Evolutionary conservation across 2,329 filamentous ascomycete species (phyloP), one percentile per base, ranked within the genome.

Genomic region (Sordariomycetes sp.): DNA sequence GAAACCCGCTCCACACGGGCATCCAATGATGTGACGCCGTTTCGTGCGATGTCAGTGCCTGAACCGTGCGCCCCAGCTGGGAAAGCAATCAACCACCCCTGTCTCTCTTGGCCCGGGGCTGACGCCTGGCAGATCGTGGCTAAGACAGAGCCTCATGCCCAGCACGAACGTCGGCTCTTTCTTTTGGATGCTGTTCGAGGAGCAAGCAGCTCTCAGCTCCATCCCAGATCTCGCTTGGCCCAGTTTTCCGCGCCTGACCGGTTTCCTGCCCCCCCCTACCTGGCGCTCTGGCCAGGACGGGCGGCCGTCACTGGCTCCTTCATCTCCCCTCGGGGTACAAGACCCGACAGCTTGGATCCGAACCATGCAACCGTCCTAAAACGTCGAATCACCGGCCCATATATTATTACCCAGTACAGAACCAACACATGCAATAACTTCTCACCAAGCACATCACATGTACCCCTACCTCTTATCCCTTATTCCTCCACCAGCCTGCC

Each of bases 331-430:
- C 46, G 52, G 46, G 50, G 55, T 57, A 52, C 28, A 46, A 40
- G 55, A 57, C 55, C 55, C 55, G 55, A 57, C 43, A 51, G 55
- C 10, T 20, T 25, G 55, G 55, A 51, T 52, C 34, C 55, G 55
- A 57, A 46, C 35, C 25, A 51, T 57, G 55, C 55, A 57, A 57
- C 55, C 10, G 55, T 57, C 55, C 55, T 57, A 57, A 57, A 57
- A 52, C 55, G 46, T 35, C 55, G 34, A 52, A 51, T 37, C 55
- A 57, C 28, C 28, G 50, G 54, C 43, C 54, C 54, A 56, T 56
- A 25, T 46, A n/a, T 52, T 14, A 7, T n/a, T 22, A n/a, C 3
- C 43, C n/a, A 57, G n/a, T 37, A 46, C 35, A 55, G 53, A 57
- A 57, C 55, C 55, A 57, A 57, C 55, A 57, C 28, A 32, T 48